Percentiles rank a stretch among this genome's conserved stretches.
Conservation (phyloP, 108 stramenopile species). For the Pelagomonas calceolata region DNA sequence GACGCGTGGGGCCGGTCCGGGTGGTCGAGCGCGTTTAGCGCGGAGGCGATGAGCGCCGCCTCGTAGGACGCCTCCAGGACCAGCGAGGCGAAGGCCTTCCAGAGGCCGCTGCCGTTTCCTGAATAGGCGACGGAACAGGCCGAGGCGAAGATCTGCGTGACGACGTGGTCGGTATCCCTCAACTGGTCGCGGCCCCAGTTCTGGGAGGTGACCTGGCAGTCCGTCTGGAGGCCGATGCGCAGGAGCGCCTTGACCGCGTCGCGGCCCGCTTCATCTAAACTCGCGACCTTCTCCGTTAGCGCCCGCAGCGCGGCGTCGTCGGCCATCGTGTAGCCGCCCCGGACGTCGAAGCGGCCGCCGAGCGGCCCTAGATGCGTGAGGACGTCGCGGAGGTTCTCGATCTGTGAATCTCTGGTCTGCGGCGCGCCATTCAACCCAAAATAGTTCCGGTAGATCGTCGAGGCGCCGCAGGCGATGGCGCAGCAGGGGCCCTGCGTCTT, state of each 20-base stretch:
- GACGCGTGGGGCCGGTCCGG: neutral
- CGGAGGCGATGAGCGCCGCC: slow-evolving; percentile 25
- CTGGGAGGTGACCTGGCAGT: slow-evolving; percentile 8
- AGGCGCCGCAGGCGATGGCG: slow-evolving; percentile 36
- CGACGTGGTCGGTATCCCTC: neutral
- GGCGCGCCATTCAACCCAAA: slow-evolving; percentile 1
- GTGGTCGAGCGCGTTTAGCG: slow-evolving; percentile 4
- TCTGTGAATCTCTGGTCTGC: slow-evolving; percentile 11
- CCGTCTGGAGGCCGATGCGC: slow-evolving; percentile 18
- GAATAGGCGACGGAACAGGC: slow-evolving; percentile 26
- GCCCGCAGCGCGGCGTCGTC: too few species aligned
- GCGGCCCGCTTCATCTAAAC: neutral
- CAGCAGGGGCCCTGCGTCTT: slow-evolving; percentile 42
- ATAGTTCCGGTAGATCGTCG: slow-evolving; percentile 40
- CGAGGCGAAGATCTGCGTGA: slow-evolving; percentile 31
- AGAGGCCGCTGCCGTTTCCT: neutral
- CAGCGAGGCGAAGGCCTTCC: slow-evolving; percentile 26
- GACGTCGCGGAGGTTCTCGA: slow-evolving; percentile 15
- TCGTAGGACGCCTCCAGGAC: slow-evolving; percentile 40
- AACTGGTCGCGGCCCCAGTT: too few species aligned
- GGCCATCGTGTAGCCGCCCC: too few species aligned
- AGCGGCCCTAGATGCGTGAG: slow-evolving; percentile 8
- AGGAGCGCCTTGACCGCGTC: neutral
- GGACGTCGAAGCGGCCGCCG: too few species aligned
- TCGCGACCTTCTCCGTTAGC: too few species aligned